phyloP scores from a whole-genome alignment of 306 rosid species.

The Canavalia gladiata region DNA sequence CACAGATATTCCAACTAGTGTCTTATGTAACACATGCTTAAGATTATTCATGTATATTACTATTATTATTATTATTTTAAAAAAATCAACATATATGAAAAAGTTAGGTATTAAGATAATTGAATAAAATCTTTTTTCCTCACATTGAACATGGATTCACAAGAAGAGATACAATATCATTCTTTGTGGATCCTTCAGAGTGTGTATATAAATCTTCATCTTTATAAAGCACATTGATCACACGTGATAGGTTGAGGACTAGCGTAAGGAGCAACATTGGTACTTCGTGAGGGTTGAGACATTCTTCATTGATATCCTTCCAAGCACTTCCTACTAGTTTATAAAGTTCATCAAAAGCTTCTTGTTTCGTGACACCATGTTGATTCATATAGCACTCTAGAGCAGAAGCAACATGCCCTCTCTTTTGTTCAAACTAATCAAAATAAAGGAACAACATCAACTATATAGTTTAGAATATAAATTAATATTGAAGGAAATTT shows the following conservation, averaged over 20 bases:
- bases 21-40: no score
- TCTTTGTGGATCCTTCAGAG: constrained; percentile 17
- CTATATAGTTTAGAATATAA: neutral
- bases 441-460: neutral
- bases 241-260: neutral
- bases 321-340: constrained; percentile 27
- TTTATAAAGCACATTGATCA: neutral
- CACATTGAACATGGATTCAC: neutral
- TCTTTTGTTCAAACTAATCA: constrained; percentile 47
- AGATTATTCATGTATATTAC: no score
- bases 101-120: no score
- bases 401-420: constrained; percentile 34
- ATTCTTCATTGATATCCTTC: constrained; percentile 44
- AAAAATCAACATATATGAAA: no score
- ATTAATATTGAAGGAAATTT: neutral
- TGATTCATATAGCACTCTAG: constrained; percentile 46
- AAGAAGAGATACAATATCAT: neutral
- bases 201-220: constrained; percentile 21
- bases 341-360: neutral
- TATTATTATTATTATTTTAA: no score
- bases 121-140: neutral
- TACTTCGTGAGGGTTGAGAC: neutral
- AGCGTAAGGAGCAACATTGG: neutral
- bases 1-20: no score
- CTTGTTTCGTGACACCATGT: constrained; percentile 29